Conservation (phyloP, 2,329 filamentous ascomycete genomes). For the Clarireedia sp. region DNA sequence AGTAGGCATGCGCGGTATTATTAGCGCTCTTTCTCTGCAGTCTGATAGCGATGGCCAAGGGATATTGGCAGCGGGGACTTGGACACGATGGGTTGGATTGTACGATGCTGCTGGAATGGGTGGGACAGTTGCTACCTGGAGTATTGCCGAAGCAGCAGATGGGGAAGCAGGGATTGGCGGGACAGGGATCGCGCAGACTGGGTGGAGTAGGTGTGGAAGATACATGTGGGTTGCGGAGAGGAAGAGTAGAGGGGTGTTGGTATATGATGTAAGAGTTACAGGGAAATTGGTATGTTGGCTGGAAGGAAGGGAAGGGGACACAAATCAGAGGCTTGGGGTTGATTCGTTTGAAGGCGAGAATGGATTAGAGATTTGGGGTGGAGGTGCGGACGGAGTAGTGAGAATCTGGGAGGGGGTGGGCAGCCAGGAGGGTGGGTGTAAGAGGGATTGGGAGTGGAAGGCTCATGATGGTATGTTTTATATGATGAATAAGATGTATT, state of each 20-base stretch:
- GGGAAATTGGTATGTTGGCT: constrained; percentile 49
- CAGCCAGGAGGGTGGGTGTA: constrained; percentile 33
- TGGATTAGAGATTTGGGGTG: constrained; percentile 56
- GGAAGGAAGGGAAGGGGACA: constrained; percentile 40
- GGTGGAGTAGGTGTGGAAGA: constrained; percentile 56
- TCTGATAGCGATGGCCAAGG: constrained; percentile 16
- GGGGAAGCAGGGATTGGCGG: constrained; percentile 45
- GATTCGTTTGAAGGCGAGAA: constrained; percentile 44
- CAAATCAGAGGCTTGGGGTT: constrained; percentile 49
- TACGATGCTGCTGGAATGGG: constrained; percentile 52
- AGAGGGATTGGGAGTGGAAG: constrained; percentile 27
- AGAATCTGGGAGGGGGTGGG: constrained; percentile 53
- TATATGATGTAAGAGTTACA: constrained; percentile 56
- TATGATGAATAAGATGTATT: no score
- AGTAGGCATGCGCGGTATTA: constrained; percentile 55
- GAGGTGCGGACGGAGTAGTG: constrained; percentile 45
- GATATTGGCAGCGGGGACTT: constrained; percentile 52
- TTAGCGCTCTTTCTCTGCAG: constrained; percentile 47
- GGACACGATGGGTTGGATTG: constrained; percentile 54
- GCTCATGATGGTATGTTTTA: constrained; percentile 27
- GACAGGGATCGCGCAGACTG: constrained; percentile 52
- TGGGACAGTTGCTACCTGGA: constrained; percentile 50
- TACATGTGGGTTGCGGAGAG: constrained; percentile 58
- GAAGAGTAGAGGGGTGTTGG: constrained; percentile 44
- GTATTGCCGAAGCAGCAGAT: constrained; percentile 47